Evolutionary conservation across 2,329 filamentous ascomycete species (phyloP), one percentile per base, ranked within the genome.

Genomic region (Fusarium sp.): DNA sequence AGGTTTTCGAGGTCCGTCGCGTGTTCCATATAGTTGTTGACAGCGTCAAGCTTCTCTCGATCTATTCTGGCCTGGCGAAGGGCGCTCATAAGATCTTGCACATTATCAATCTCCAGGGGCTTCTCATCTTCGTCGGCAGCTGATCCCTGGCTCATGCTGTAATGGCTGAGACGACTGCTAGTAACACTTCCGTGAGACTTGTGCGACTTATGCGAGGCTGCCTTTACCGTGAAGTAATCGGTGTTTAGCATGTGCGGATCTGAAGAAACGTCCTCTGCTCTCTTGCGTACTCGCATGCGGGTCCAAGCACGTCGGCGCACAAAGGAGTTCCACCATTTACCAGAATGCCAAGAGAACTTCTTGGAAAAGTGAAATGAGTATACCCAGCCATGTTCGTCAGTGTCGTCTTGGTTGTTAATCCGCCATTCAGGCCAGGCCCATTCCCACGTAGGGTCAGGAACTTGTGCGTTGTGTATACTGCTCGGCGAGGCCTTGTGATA

Each of bases 371-470:
- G 90, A 76, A 97, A 94, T 17, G 93, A 96, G 79, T 99, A 99
- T 76, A 97, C 91, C 96, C 96, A 99, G 5, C 96, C 96, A 66
- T 95, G 92, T 65, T 95, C 91, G 74, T 98, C 96, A 37, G 79
- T 72, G 61, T 91, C 90, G 4, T 91, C 87, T 82, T 95, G 93
- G 86, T 93, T 82, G 61, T 87, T 85, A 70, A 91, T 74, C 28
- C 81, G 83, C 89, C 89, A 91, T 51, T 88, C 87, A 3, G 87
- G 83, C 87, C 88, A 90, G 3, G 81, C 89, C 96, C 96, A 99
- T 76, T 93, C 89, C 96, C 96, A 99, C 65, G 90, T 93, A 7
- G 96, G 96, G 76, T 99, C 96, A 0, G 96, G 96, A 2, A 97
- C 88, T 77, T 97, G 94, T 0, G 95, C 94, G 62, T 93, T 97